Evolutionary conservation across 805 yeast species (phyloP), one percentile per base, ranked within the genome.

Genomic region (Vanderwaltozyma yarrowii): DNA sequence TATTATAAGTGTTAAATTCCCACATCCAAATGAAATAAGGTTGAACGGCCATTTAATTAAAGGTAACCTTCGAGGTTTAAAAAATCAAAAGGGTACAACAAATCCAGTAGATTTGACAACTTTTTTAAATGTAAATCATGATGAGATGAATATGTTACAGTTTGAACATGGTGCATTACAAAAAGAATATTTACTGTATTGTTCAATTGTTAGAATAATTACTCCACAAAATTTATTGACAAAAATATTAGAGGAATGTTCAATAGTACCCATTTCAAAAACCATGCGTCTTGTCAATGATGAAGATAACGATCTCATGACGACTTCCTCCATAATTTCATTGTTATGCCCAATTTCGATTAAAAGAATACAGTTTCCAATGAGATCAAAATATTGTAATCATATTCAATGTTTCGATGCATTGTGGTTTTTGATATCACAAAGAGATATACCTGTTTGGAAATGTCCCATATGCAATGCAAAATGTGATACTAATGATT

Each of bases 31-130:
- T 33, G 92, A 81, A 51, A 62, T 87, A 3, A 65, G 64, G 25
- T 67, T 81, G 29, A 85, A 88, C 52, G 70, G 69, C 4, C 45
- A 44, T 1, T 56, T 57, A 12, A 50, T 78, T 2, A 67, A 67
- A 19, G 75, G 68, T 20, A 74, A 74, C 42, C 70, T 77, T 1
- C 73, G 76, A 38, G 96, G 96, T 1, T 62, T 87, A 15, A 84
- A 84, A 51, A 80, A 80, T 32, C 72, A 69, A 41, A 73, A 74
- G 0, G 95, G 95, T 0, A 78, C 95, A 0, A 78, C 85, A 1
- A 70, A 73, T 42, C 96, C 96, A 0, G 85, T 84, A 0, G 82
- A 88, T 55, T 46, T 88, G 29, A 80, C 94, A 0, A 64, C 64
- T 2, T 61, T 59, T 31, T 32, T 72, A 10, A 41, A 36, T 24